Evolutionary conservation across 306 rosid genomes (phyloP), one percentile per base, ranked within the genome.

Genomic region (Sindora glabra): DNA sequence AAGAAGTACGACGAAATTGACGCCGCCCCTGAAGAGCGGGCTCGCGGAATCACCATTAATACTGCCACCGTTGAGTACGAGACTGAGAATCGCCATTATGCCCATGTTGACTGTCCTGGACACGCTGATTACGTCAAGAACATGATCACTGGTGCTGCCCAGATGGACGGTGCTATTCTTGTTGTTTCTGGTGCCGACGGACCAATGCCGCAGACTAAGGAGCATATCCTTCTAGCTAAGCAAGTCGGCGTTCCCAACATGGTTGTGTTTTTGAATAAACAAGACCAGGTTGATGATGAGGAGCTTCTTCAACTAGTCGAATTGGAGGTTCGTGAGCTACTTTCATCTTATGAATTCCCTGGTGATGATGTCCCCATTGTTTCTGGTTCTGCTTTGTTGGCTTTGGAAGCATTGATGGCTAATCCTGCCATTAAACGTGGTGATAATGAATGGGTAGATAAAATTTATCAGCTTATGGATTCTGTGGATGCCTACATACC

Each of bases 31-130:
- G 96, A 88, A 65, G 96, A 88, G 13, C 72, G 89, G 1, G 96
- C 96, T n/a, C 94, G 94, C 10, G 96, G 96, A 1, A 88, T 88
- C 69, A 88, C 96, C 48, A 88, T 88, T 47, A 88, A 88, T 56
- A 88, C 96, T n/a, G 96, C 96, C 79, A 84, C 94, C 12, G 96
- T 88, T 14, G 96, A 88, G 65, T 88, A 88, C 74, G 96, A 88
- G 72, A 88, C 96, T 3, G 89, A 80, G 80, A 88, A n/a, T 41
- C 87, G 96, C 14, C 96, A 87, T 74, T 87, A 87, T 64, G 95
- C 92, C 22, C 92, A 85, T 65, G 88, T 85, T 1, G 92, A 85
- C 83, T 85, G 92, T 68, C 92, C 92, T 9, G 94, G 94, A 23
- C 94, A 85, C 69, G 94, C 94, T 9, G 94, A 85, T 3, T 85